These are phyloP conservation scores for Diplodia scrobiculata DNA, from an alignment of 2,329 filamentous ascomycete species.

Conservation along the genomic window DNA sequence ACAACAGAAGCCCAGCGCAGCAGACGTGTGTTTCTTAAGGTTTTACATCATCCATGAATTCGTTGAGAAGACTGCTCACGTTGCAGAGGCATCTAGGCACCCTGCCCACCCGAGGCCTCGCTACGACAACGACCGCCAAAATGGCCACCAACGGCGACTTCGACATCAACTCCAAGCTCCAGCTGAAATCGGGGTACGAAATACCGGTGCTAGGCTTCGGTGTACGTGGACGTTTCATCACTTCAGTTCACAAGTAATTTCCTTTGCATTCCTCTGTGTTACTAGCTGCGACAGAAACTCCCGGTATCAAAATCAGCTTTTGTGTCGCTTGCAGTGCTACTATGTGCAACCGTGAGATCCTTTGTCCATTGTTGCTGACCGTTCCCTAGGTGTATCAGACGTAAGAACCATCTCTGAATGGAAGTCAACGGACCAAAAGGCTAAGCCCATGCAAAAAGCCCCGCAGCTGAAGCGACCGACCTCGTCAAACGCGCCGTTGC, in stretches of 20 bases:
- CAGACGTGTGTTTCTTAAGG: neutral
- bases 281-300: neutral
- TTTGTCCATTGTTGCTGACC: neutral
- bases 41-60: slow-evolving; percentile 1
- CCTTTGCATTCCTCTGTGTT: neutral
- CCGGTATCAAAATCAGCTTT: neutral
- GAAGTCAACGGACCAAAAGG: neutral
- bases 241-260: slow-evolving; percentile 20
- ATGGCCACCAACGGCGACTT: slow-evolving; percentile 47
- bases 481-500: slow-evolving; percentile 58
- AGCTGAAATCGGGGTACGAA: slow-evolving; percentile 61
- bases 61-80: slow-evolving; percentile 12
- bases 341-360: neutral
- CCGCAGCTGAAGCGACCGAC: slow-evolving; percentile 59
- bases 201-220: slow-evolving; percentile 64
- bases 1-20: neutral
- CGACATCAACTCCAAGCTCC: slow-evolving; percentile 53
- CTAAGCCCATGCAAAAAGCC: slow-evolving; percentile 42
- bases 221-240: slow-evolving; percentile 43
- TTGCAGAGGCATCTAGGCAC: slow-evolving; percentile 11
- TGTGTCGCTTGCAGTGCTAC: slow-evolving; percentile 22
- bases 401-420: slow-evolving; percentile 33
- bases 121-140: slow-evolving; percentile 33
- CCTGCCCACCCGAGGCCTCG: neutral
- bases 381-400: slow-evolving; percentile 46